Evolutionary conservation across 2,329 filamentous ascomycete genomes (phyloP).

Genomic region (Verticillium albo-atrum): DNA sequence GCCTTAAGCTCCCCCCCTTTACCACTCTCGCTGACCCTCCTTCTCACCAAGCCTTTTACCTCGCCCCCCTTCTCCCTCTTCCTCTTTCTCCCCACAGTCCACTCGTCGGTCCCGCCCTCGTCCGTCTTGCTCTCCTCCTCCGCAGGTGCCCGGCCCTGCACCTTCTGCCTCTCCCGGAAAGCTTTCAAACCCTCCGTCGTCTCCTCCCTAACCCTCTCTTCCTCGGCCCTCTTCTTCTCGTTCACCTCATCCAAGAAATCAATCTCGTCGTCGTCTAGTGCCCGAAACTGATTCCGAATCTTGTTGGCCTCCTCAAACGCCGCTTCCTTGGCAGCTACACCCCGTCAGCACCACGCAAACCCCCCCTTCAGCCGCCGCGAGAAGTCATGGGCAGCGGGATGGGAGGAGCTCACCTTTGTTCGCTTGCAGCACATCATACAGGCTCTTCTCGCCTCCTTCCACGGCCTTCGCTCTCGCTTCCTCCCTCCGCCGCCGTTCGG

Average conservation of each 20-base stretch:
- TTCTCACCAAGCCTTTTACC: conserved; percentile 5
- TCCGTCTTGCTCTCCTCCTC: conserved; percentile 19
- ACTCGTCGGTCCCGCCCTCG: conserved; percentile 22
- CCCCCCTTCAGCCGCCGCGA: too few relatives aligned
- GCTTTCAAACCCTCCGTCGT: conserved; percentile 50
- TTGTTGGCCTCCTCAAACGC: conserved; percentile 71
- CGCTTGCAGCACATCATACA: conserved; percentile 73
- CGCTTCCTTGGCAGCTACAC: conserved; percentile 70
- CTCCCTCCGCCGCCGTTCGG: conserved; percentile 49
- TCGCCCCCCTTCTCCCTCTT: conserved; percentile 32
- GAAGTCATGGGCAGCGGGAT: too few relatives aligned
- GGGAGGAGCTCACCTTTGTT: conserved; percentile 78
- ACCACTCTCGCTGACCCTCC: neutral
- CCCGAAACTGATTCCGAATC: conserved; percentile 72
- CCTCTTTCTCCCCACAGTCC: conserved; percentile 26
- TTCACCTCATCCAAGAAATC: conserved; percentile 65
- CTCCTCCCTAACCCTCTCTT: conserved; percentile 49
- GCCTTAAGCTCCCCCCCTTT: conserved; percentile 4
- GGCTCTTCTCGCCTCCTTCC: conserved; percentile 48
- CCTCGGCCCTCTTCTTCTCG: conserved; percentile 44
- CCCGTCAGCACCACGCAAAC: neutral
- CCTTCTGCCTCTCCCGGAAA: conserved; percentile 49
- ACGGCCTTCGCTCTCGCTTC: conserved; percentile 40
- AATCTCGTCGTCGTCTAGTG: conserved; percentile 74
- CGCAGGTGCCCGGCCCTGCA: conserved; percentile 11